Evolutionary conservation across 768 basidiomycete species (phyloP).

Genomic region (Xanthoconium stramineum): DNA sequence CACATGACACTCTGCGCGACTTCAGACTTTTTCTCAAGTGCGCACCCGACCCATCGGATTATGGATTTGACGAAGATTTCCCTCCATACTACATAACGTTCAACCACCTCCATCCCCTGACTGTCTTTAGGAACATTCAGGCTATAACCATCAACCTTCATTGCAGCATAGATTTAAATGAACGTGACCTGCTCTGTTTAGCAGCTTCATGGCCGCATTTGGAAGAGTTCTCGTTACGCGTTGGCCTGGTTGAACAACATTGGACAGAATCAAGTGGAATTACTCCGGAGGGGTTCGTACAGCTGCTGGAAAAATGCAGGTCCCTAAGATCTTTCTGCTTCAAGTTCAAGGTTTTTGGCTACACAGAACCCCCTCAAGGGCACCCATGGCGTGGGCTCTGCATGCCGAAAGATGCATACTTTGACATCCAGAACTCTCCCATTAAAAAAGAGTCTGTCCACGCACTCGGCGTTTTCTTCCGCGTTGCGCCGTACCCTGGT

Average conservation of each 20-base stretch:
- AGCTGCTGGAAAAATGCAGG: neutral
- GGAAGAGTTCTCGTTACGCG: neutral
- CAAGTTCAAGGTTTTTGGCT: neutral
- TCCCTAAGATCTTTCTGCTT: neutral
- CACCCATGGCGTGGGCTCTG: neutral
- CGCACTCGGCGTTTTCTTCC: too few relatives aligned
- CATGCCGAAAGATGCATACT: neutral
- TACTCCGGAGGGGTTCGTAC: neutral
- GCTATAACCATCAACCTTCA: neutral
- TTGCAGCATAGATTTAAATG: neutral
- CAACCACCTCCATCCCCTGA: neutral
- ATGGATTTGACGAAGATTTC: neutral
- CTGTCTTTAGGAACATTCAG: neutral
- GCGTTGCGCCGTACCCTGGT: too few relatives aligned
- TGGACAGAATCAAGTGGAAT: neutral
- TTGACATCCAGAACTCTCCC: too few relatives aligned
- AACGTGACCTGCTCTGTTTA: neutral
- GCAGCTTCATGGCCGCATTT: neutral
- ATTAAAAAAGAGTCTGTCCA: too few relatives aligned
- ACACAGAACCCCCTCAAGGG: neutral
- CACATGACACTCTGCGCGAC: neutral
- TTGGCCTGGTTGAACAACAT: too few relatives aligned
- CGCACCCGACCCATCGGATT: too few relatives aligned
- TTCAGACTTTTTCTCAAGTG: neutral
- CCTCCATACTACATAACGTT: neutral